Conservation (phyloP, 306 rosid species). For the Ormosia semicastrata region DNA sequence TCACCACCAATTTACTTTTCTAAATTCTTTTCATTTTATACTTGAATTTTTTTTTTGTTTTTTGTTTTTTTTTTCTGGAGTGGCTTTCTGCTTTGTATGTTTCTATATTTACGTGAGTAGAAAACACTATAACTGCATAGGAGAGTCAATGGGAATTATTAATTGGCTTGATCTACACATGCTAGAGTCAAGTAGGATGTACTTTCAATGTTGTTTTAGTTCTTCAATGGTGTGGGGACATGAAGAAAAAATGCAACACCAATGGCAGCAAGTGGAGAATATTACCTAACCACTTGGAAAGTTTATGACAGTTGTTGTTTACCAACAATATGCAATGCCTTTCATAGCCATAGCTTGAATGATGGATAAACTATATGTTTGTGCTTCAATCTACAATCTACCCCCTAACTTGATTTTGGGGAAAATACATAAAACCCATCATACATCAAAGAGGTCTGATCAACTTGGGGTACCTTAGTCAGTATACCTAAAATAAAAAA, state of each 20-base stretch:
- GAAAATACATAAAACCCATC: slow-evolving; percentile 15
- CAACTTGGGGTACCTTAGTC: slow-evolving; percentile 22
- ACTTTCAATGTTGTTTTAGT: slow-evolving; percentile 26
- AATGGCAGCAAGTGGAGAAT: slow-evolving; percentile 39
- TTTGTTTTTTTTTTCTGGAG: neutral
- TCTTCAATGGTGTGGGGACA: slow-evolving; percentile 34
- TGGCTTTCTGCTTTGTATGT: slow-evolving; percentile 4
- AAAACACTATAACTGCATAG: neutral
- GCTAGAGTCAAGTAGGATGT: neutral
- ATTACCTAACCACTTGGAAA: slow-evolving; percentile 42
- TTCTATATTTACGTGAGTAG: neutral
- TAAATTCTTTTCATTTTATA: neutral
- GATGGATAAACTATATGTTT: neutral
- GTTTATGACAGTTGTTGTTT: slow-evolving; percentile 30
- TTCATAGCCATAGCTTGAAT: neutral
- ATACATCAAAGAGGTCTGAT: slow-evolving; percentile 26
- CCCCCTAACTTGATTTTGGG: slow-evolving; percentile 6
- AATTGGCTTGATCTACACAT: slow-evolving; percentile 15
- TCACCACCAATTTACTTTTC: slow-evolving; percentile 4
- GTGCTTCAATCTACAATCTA: slow-evolving; percentile 16
- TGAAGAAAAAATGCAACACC: slow-evolving; percentile 41
- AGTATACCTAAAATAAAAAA: slow-evolving; percentile 29
- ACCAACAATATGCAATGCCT: slow-evolving; percentile 28
- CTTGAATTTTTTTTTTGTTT: neutral
- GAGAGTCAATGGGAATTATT: slow-evolving; percentile 3